Conservation (phyloP, 1,284 basidiomycete species). For the Puccinia triticina region DNA sequence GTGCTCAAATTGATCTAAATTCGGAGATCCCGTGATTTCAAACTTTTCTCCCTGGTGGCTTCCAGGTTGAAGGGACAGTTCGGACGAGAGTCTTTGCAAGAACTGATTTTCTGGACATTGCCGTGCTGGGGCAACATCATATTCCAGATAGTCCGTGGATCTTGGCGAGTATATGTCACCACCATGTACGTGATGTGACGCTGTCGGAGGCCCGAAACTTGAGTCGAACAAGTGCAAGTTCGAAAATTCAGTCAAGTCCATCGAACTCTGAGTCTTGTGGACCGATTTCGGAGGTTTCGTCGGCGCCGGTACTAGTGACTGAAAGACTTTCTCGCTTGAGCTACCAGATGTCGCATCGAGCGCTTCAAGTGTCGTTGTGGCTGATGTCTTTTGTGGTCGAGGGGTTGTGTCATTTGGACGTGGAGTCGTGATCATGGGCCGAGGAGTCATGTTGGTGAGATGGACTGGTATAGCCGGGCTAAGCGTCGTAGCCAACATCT, state of each 20-base stretch:
- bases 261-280: constrained; percentile 48
- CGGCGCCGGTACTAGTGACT: background rate
- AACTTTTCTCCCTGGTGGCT: background rate
- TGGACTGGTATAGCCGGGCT: constrained; percentile 31
- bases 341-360: background rate
- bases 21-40: constrained; percentile 13
- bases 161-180: background rate
- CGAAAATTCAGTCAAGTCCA: constrained; percentile 50
- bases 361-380: background rate
- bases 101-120: constrained; percentile 13
- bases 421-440: constrained; percentile 37
- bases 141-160: constrained; percentile 28
- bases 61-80: constrained; percentile 1
- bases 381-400: constrained; percentile 17
- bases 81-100: background rate
- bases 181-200: background rate
- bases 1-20: background rate
- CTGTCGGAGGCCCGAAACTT: background rate
- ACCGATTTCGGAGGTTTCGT: constrained; percentile 28
- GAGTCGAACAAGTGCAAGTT: constrained; percentile 37
- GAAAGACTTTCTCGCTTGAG: constrained; percentile 8
- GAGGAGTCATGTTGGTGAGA: constrained; percentile 41
- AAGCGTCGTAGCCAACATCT: background rate
- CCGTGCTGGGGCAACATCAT: background rate
- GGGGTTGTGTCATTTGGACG: constrained; percentile 51